These are phyloP conservation scores for Penicillium fimorum DNA, from an alignment of 495 filamentous ascomycete genomes.

Conservation along the genomic window DNA sequence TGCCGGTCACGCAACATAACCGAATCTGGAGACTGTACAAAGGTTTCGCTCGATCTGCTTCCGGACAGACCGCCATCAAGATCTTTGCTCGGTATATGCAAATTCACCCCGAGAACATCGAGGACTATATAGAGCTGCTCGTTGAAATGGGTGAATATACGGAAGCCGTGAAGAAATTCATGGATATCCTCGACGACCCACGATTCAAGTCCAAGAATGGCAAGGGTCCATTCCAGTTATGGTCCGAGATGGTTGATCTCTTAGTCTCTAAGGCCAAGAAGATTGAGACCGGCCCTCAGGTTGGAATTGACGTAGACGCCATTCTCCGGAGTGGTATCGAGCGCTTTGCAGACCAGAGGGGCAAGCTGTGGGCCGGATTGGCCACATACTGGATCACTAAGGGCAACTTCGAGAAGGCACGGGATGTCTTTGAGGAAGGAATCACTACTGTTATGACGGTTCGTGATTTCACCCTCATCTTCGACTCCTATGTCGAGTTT, in stretches of 20 bases:
- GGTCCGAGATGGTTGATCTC: conserved; percentile 98
- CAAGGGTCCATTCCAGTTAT: conserved; percentile 93
- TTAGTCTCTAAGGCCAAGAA: conserved; percentile 88
- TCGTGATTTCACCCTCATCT: conserved; percentile 95
- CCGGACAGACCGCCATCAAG: conserved; percentile 84
- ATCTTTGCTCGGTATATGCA: conserved; percentile 98
- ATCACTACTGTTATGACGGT: conserved; percentile 99
- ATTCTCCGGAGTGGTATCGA: conserved; percentile 93
- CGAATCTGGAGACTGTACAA: conserved; percentile 93
- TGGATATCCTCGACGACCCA: conserved; percentile 89
- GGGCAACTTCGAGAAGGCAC: conserved; percentile 85
- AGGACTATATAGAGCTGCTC: conserved; percentile 90
- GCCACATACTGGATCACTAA: conserved; percentile 96
- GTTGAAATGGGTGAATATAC: conserved; percentile 81
- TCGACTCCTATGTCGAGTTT: conserved; percentile 94
- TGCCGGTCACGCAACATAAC: conserved; percentile 97
- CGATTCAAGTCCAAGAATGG: conserved; percentile 88
- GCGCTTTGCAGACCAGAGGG: conserved; percentile 89
- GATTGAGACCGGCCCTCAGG: conserved; percentile 74
- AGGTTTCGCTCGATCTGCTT: conserved; percentile 89
- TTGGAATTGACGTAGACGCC: conserved; percentile 85
- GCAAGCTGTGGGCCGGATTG: conserved; percentile 93
- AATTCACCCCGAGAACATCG: conserved; percentile 91
- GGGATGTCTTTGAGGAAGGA: conserved; percentile 95
- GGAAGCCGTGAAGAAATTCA: conserved; percentile 89